phyloP scores from a whole-genome alignment of 225 moss, liverwort and hornwort species.

The Asterella californica region DNA sequence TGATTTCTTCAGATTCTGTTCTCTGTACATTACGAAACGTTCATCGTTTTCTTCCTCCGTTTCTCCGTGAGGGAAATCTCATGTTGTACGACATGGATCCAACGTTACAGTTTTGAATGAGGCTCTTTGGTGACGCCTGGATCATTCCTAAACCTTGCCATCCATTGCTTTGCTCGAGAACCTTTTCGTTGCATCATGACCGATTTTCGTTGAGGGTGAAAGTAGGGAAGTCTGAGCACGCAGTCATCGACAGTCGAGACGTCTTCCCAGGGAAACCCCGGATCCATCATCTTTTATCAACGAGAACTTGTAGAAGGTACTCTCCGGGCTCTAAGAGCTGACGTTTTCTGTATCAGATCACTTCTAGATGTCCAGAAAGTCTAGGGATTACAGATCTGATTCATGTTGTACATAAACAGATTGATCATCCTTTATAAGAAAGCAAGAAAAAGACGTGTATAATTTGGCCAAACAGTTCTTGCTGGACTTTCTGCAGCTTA shows the following conservation, averaged over 20 bases:
- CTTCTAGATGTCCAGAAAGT: neutral
- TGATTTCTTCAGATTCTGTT: neutral
- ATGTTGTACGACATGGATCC: neutral
- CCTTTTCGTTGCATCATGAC: neutral
- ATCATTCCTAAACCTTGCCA: neutral
- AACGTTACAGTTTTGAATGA: conserved; percentile 1
- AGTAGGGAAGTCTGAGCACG: neutral
- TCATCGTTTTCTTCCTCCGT: neutral
- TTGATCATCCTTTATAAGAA: neutral
- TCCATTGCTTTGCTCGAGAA: neutral
- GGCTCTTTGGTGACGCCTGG: conserved; percentile 2
- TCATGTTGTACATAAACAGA: neutral
- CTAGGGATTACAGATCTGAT: neutral
- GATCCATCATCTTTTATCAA: too few species aligned
- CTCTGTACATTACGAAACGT: conserved; percentile 2
- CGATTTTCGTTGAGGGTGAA: neutral
- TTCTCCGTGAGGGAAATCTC: neutral
- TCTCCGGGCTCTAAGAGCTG: neutral
- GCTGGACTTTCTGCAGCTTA: neutral
- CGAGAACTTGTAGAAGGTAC: neutral
- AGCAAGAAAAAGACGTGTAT: neutral
- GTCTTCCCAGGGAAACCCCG: neutral
- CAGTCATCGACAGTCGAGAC: neutral
- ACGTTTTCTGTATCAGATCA: neutral
- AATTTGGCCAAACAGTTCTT: neutral